phyloP scores from a whole-genome alignment of 441 rosid genomes.

The Populus hybrid region DNA sequence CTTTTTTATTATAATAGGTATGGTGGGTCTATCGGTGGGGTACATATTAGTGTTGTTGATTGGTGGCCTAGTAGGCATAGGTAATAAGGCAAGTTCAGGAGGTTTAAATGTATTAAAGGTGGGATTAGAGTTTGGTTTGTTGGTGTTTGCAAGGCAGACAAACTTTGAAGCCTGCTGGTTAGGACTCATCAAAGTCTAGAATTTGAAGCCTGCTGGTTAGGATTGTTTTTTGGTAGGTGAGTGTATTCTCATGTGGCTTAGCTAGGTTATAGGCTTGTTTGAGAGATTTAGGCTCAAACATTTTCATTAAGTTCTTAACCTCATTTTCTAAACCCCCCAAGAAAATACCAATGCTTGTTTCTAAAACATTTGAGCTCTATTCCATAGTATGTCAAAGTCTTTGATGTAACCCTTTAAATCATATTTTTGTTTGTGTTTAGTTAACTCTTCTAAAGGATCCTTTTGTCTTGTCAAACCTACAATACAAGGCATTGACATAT shows the following conservation, averaged over 20 bases:
- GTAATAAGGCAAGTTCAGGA: background rate
- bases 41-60: too few relatives aligned
- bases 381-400: too few relatives aligned
- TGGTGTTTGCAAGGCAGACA: background rate
- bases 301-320: too few relatives aligned
- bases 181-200: rapidly evolving
- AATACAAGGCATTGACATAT: too few relatives aligned
- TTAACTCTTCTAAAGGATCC: too few relatives aligned
- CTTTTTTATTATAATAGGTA: background rate
- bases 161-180: too few relatives aligned
- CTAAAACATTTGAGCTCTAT: too few relatives aligned
- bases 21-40: background rate
- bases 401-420: too few relatives aligned
- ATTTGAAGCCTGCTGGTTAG: background rate
- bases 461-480: background rate
- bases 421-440: too few relatives aligned
- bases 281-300: background rate
- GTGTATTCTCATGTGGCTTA: background rate
- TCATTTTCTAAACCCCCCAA: background rate
- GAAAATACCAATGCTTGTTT: too few relatives aligned
- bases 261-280: background rate
- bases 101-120: background rate
- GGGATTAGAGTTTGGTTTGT: background rate
- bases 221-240: background rate
- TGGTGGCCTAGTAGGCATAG: background rate